Conservation (phyloP, 2,329 filamentous ascomycete species). For the Teratosphaeria zuluensis region DNA sequence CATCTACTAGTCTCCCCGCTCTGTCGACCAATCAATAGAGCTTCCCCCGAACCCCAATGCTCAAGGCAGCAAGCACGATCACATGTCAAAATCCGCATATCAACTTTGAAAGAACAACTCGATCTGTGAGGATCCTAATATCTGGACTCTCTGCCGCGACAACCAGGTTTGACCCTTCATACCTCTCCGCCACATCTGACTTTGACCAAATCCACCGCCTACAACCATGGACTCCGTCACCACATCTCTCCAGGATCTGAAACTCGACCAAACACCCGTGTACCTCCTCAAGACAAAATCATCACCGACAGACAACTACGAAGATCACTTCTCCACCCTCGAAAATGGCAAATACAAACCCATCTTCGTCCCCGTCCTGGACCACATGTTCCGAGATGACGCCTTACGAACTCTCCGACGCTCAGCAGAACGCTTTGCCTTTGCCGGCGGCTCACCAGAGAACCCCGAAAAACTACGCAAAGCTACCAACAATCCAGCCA, state of each 20-base stretch:
- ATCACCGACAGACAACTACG: slow-evolving; percentile 55
- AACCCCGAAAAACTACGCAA: slow-evolving; percentile 19
- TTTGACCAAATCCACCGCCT: neutral
- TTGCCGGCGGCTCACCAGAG: slow-evolving; percentile 23
- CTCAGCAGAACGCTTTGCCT: slow-evolving; percentile 39
- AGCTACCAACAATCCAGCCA: slow-evolving; percentile 24
- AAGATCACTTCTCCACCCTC: slow-evolving; percentile 2
- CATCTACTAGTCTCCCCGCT: neutral
- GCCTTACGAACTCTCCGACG: slow-evolving; percentile 46
- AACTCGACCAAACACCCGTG: slow-evolving; percentile 40
- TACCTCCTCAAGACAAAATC: slow-evolving; percentile 73
- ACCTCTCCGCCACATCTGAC: neutral
- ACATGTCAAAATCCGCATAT: neutral
- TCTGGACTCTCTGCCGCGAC: no score
- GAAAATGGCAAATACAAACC: slow-evolving; percentile 47
- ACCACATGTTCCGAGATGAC: slow-evolving; percentile 56
- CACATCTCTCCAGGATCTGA: slow-evolving; percentile 13
- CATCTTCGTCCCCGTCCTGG: slow-evolving; percentile 60
- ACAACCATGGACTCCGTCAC: slow-evolving; percentile 19
- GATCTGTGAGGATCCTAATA: no score
- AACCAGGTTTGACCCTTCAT: no score
- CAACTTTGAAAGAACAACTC: neutral
- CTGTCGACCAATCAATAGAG: neutral
- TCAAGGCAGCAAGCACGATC: neutral
- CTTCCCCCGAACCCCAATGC: neutral